Base-by-base conservation (phyloP, 257 asterid species). In the Solanum virginianum region DNA sequence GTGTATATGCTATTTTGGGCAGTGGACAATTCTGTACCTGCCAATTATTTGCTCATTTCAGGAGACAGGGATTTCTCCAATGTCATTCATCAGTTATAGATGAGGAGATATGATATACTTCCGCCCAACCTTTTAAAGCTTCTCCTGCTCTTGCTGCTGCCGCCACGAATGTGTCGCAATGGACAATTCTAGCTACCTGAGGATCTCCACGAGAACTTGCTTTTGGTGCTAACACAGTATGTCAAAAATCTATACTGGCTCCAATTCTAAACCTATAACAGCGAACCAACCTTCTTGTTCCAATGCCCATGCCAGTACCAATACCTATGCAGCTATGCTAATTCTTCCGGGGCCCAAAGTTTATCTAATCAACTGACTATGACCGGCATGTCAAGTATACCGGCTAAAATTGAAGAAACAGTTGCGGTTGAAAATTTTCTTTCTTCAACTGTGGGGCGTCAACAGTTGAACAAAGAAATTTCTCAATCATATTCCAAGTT, bases 1-100 rank as follows among this genome's bases (percentile, higher is more conserved):
- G 94, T 90, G 60, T 91, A 90, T 56, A 91, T 92, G 94, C 83
- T 91, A 72, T 85, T 91, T 84, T 92, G 95, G 92, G 93, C 93
- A 10, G 91, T 92, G 11, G 94, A 92, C 88, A 91, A 92, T 88
- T 93, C 94, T 54, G 91, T 94, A 43, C 93, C 94, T 22, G 92
- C 93, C 4, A 92, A 92, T 89, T 89, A 89, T 88, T 68, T 92
- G 81, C 87, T 92, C 18, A 90, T 92, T 59, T 91, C 91, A 0
- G 93, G 94, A 18, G 91, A 89, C 72, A 17, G 88, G 12, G 92
- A 89, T 84, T 92, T 92, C 39, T 90, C 93, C 22, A 83, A 91
- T 60, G 91, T 90, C 26, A 91, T 92, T 82, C 90, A 92, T 86
- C 94, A 90, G 63, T 80, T 91, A 36, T 88, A 90, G 32, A 84